phyloP scores from a whole-genome alignment of 768 basidiomycete genomes.

The Cyclocybe cylindracea region DNA sequence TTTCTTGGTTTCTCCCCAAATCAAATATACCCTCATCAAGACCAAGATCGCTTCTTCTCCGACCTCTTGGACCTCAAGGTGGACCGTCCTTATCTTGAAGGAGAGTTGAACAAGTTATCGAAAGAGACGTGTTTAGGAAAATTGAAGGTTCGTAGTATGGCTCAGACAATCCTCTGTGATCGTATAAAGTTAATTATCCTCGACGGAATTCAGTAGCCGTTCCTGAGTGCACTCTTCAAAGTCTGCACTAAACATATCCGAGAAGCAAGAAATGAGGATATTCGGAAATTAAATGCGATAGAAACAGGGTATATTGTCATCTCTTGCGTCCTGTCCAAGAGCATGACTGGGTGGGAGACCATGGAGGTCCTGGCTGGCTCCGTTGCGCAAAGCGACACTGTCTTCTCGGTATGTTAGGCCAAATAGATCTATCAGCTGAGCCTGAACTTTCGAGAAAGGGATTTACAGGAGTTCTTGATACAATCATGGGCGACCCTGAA shows the following conservation, averaged over 20 bases:
- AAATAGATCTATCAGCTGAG: neutral
- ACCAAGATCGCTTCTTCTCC: conserved; percentile 50
- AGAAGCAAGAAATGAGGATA: conserved; percentile 32
- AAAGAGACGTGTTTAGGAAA: conserved; percentile 51
- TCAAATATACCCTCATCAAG: conserved; percentile 45
- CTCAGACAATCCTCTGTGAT: neutral
- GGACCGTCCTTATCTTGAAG: conserved; percentile 45
- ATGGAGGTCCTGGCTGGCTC: conserved; percentile 71
- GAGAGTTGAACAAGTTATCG: conserved; percentile 37
- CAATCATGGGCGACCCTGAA: conserved; percentile 43
- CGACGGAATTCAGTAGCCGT: conserved; percentile 42
- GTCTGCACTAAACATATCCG: conserved; percentile 44
- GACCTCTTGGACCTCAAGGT: conserved; percentile 53
- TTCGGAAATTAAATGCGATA: conserved; percentile 45
- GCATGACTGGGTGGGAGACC: conserved; percentile 67
- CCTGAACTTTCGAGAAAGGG: conserved; percentile 31
- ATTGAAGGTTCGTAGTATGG: conserved; percentile 48
- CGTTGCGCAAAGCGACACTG: conserved; percentile 54
- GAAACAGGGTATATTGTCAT: conserved; percentile 51
- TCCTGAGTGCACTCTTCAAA: conserved; percentile 50
- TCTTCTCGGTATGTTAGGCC: conserved; percentile 48
- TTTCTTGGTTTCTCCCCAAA: conserved; percentile 49
- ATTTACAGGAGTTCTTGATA: conserved; percentile 48
- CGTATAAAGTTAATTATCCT: neutral
- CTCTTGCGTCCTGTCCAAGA: conserved; percentile 54